phyloP scores from a whole-genome alignment of 495 filamentous ascomycete genomes.

The Hyaloscypha bicolor region DNA sequence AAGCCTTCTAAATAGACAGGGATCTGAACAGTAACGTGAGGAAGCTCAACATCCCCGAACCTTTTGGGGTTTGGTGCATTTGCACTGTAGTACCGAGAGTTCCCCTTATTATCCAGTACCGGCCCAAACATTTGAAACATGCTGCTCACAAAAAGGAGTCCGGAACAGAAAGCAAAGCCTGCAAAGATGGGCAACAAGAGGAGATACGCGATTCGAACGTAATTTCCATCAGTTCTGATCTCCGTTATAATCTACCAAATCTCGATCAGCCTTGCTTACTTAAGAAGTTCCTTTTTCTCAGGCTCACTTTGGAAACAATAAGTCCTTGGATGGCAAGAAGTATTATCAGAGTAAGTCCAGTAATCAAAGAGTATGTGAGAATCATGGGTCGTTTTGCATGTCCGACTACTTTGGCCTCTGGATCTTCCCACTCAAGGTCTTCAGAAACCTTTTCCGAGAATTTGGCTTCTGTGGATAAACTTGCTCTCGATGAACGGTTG shows the following conservation, averaged over 20 bases:
- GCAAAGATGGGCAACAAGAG: not conserved
- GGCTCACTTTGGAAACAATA: slow-evolving; percentile 26
- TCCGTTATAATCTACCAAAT: not conserved
- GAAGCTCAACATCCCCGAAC: not conserved
- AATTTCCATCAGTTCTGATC: not conserved
- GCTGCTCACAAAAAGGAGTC: not conserved
- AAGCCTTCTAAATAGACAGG: not conserved
- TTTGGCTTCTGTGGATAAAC: not conserved
- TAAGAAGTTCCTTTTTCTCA: not conserved
- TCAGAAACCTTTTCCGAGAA: not conserved
- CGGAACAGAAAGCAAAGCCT: not conserved
- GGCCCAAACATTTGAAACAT: not conserved
- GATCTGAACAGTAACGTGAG: not conserved
- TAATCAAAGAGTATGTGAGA: slow-evolving; percentile 30
- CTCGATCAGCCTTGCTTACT: not conserved
- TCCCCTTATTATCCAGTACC: not conserved
- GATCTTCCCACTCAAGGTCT: slow-evolving; percentile 24
- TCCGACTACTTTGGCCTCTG: slow-evolving; percentile 36
- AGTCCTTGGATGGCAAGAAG: slow-evolving; percentile 4
- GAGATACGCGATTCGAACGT: not conserved
- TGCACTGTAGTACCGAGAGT: slow-evolving; percentile 1
- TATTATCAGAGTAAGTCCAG: slow-evolving; percentile 18
- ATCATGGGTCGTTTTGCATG: slow-evolving; percentile 35
- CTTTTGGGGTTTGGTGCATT: not conserved
- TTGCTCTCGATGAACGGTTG: not conserved